Percentiles rank a stretch among this genome's conserved stretches.
phyloP scores from a whole-genome alignment of 73 alveolate species.

The Blepharisma stoltei region DNA sequence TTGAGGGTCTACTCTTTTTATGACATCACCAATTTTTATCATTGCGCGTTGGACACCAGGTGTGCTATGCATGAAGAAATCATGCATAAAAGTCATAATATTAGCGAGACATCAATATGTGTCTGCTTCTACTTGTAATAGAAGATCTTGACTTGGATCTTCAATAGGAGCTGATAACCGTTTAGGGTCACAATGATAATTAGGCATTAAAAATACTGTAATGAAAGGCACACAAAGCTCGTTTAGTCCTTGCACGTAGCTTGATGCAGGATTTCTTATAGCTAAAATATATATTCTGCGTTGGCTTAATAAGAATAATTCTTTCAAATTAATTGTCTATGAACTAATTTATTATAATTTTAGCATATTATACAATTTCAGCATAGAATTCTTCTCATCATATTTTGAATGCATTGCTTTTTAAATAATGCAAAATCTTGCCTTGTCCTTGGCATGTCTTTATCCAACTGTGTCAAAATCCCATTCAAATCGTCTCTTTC shows the following conservation, averaged over 20 bases:
- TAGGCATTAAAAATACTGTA: not conserved
- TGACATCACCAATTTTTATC: not conserved
- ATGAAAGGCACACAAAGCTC: not conserved
- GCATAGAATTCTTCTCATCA: constrained; percentile 1
- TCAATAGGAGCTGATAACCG: not conserved
- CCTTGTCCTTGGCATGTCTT: not conserved
- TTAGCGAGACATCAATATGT: constrained; percentile 6
- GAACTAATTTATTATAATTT: too few species aligned
- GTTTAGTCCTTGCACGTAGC: not conserved
- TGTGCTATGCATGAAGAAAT: not conserved
- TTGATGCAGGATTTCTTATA: not conserved
- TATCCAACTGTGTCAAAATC: not conserved
- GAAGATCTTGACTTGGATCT: not conserved
- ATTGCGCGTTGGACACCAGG: not conserved
- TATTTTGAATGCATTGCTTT: not conserved
- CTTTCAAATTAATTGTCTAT: too few species aligned
- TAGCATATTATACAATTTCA: too few species aligned
- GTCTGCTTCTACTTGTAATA: not conserved
- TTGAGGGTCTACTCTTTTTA: not conserved
- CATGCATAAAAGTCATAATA: not conserved
- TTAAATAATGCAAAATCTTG: not conserved
- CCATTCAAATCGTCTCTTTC: not conserved
- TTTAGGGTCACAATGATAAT: not conserved
- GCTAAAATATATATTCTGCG: not conserved
- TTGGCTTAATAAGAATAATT: too few species aligned